Percentiles rank a stretch among this genome's conserved stretches.
These are phyloP conservation scores for Penicillium parvum DNA, from an alignment of 495 filamentous ascomycete species.

Conservation along the genomic window DNA sequence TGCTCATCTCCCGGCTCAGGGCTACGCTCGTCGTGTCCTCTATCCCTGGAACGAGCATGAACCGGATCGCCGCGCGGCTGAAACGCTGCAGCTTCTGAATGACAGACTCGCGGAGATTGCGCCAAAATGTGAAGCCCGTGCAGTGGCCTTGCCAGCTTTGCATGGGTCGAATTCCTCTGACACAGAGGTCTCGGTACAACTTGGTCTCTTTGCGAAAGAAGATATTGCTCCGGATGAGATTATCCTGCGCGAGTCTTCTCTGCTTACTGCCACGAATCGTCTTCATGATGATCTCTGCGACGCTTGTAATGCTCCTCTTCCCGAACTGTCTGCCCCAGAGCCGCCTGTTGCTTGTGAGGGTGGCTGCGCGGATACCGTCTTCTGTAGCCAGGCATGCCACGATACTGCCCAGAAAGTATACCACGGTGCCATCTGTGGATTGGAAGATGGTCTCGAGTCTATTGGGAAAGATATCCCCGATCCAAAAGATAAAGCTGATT, in stretches of 20 bases:
- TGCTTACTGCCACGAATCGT: conserved; percentile 77
- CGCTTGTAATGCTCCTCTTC: conserved; percentile 73
- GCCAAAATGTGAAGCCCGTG: conserved; percentile 64
- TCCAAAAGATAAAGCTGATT: conserved; percentile 64
- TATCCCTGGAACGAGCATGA: conserved; percentile 95
- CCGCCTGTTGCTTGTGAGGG: conserved; percentile 56
- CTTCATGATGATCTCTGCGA: conserved; percentile 79
- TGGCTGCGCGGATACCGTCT: conserved; percentile 77
- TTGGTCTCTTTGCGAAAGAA: conserved; percentile 83
- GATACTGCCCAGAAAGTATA: conserved; percentile 67
- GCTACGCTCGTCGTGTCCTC: conserved; percentile 75
- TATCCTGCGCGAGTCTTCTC: conserved; percentile 72
- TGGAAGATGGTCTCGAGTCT: conserved; percentile 65
- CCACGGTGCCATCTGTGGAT: conserved; percentile 81
- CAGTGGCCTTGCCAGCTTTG: conserved; percentile 66
- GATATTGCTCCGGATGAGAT: conserved; percentile 72
- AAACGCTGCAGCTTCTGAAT: conserved; percentile 66
- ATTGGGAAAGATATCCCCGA: conserved; percentile 73
- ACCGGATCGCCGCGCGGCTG: conserved; percentile 71
- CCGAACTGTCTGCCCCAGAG: conserved; percentile 47
- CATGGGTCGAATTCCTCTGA: conserved; percentile 36
- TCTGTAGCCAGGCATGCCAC: conserved; percentile 74
- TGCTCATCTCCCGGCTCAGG: conserved; percentile 60
- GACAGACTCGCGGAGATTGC: conserved; percentile 57
- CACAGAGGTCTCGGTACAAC: conserved; percentile 54